phyloP scores from a whole-genome alignment of 208 protist genomes.

The Porcisia deanei region DNA sequence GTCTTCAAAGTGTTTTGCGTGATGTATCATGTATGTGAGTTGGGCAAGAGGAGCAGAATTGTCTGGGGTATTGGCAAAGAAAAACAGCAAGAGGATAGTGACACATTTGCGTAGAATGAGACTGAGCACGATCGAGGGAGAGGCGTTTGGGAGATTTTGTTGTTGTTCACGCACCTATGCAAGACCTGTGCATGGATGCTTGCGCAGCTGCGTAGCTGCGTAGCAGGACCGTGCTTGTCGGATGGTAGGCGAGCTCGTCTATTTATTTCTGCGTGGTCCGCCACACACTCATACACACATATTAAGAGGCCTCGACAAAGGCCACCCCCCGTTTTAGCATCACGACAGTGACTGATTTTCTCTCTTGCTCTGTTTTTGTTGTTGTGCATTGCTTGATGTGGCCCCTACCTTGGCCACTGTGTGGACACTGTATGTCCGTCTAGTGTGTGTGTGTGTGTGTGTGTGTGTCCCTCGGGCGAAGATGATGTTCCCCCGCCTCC shows the following conservation, averaged over 20 bases:
- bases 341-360: no score
- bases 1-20: no score
- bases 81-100: no score
- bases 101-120: background rate
- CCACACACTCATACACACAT: background rate
- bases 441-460: no score
- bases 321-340: background rate
- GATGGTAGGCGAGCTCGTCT: background rate
- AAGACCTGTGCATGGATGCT: background rate
- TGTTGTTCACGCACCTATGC: background rate
- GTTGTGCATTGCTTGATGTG: background rate
- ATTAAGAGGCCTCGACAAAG: background rate
- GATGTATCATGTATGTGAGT: no score
- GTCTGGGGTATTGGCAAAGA: no score
- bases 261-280: background rate
- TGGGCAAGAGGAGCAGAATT: no score
- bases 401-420: background rate
- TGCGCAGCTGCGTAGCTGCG: background rate
- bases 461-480: no score
- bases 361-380: background rate
- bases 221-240: background rate
- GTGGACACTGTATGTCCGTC: background rate
- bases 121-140: background rate
- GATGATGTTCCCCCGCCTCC: no score
- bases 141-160: background rate